These are phyloP conservation scores for Bipolaris zeicola DNA, from an alignment of 2,329 filamentous ascomycete genomes.

Conservation along the genomic window DNA sequence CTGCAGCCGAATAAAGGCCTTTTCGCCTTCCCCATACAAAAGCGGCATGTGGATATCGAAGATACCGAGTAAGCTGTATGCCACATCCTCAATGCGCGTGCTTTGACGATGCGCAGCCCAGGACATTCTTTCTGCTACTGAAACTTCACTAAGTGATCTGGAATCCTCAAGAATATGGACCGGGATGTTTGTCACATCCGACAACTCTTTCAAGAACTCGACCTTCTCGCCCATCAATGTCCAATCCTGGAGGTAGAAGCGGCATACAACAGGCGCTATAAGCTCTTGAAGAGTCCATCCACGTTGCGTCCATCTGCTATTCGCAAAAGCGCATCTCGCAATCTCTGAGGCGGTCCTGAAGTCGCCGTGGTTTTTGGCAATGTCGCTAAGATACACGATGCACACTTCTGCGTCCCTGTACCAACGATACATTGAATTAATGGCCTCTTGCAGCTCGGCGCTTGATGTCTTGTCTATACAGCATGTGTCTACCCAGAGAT, in stretches of 20 bases:
- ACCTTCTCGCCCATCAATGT: conserved; percentile 34
- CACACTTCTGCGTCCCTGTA: conserved; percentile 29
- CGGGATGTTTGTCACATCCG: conserved; percentile 34
- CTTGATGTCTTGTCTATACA: conserved; percentile 34
- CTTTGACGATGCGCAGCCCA: conserved; percentile 38
- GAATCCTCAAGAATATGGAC: conserved; percentile 28
- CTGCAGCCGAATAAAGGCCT: conserved; percentile 35
- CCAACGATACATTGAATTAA: conserved; percentile 37
- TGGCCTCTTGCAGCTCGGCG: conserved; percentile 31
- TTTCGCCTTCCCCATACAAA: conserved; percentile 37
- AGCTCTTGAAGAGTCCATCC: conserved; percentile 43
- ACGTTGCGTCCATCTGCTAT: conserved; percentile 31
- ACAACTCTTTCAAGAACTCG: conserved; percentile 31
- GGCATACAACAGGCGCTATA: conserved; percentile 29
- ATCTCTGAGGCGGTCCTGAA: conserved; percentile 20
- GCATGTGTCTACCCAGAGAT: conserved; percentile 36
- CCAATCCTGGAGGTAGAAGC: conserved; percentile 37
- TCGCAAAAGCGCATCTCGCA: conserved; percentile 22
- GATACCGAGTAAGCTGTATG: conserved; percentile 39
- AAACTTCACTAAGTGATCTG: conserved; percentile 22
- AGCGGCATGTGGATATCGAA: conserved; percentile 42
- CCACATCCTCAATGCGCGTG: conserved; percentile 35
- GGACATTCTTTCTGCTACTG: conserved; percentile 36
- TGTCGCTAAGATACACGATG: conserved; percentile 28
- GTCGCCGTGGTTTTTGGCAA: conserved; percentile 8